A percentile compares a stretch with the other conserved stretches of the same genome.
Conservation (phyloP, 768 basidiomycete species). For the Pulveroboletus ravenelii region DNA sequence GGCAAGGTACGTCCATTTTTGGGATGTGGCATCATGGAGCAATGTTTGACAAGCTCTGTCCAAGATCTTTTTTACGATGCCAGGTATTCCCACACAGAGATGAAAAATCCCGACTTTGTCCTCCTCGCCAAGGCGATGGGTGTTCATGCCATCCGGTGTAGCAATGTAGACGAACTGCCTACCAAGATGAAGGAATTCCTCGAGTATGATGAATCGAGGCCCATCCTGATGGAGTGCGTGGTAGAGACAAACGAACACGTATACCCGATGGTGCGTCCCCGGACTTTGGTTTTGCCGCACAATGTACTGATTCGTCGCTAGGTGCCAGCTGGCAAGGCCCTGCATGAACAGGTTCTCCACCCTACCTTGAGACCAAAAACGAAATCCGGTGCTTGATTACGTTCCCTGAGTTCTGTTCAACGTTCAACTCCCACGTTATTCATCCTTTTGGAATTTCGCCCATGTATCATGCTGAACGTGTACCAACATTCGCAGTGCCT, state of each 20-base stretch:
- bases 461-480: constrained; percentile 23
- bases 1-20: constrained; percentile 70
- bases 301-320: constrained; percentile 23
- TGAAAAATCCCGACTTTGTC: constrained; percentile 96
- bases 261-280: constrained; percentile 73
- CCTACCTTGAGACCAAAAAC: constrained; percentile 39
- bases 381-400: constrained; percentile 23
- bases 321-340: constrained; percentile 90
- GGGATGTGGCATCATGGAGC: too few relatives aligned
- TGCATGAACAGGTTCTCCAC: constrained; percentile 88
- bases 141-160: constrained; percentile 83
- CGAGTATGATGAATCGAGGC: constrained; percentile 84
- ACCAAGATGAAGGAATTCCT: constrained; percentile 98
- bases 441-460: not conserved
- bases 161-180: constrained; percentile 68
- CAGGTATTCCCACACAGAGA: constrained; percentile 93
- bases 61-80: constrained; percentile 92
- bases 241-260: constrained; percentile 85
- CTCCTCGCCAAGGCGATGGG: constrained; percentile 86
- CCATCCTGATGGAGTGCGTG: constrained; percentile 86
- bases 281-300: not conserved
- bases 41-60: constrained; percentile 1
- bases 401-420: not conserved
- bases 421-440: too few relatives aligned
- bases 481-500: constrained; percentile 18